These are phyloP conservation scores for Termitomyces sp. DNA, from an alignment of 768 basidiomycete genomes.

Conservation along the genomic window DNA sequence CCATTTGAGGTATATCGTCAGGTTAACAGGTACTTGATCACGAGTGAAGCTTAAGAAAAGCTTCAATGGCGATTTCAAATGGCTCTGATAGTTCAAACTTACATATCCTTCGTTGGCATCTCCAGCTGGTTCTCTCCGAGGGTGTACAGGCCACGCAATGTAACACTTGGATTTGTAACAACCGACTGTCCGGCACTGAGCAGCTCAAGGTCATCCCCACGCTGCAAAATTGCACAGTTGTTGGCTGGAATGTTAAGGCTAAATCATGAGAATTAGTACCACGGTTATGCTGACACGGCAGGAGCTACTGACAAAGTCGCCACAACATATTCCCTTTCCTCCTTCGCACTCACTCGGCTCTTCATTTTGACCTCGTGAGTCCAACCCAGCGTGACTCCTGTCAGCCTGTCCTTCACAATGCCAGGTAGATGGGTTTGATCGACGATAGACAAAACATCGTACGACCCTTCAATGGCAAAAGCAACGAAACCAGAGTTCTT, in stretches of 20 bases:
- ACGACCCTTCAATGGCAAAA: constrained; percentile 75
- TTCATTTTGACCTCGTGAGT: constrained; percentile 80
- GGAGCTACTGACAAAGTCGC: constrained; percentile 60
- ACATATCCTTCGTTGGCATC: constrained; percentile 89
- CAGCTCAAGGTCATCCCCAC: constrained; percentile 74
- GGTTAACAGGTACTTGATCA: constrained; percentile 81
- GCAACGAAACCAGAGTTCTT: constrained; percentile 79
- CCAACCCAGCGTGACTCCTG: constrained; percentile 60
- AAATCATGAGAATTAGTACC: constrained; percentile 2
- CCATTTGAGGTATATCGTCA: constrained; percentile 86
- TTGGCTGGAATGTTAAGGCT: constrained; percentile 83
- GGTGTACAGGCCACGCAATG: constrained; percentile 74
- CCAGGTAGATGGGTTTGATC: constrained; percentile 78
- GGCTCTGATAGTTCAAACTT: constrained; percentile 19
- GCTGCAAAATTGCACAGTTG: constrained; percentile 83
- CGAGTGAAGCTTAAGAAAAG: constrained; percentile 60
- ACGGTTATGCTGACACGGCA: background rate
- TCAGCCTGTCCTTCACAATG: constrained; percentile 57
- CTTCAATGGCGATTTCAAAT: background rate
- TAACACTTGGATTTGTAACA: constrained; percentile 81
- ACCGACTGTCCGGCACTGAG: constrained; percentile 81
- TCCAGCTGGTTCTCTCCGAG: constrained; percentile 82
- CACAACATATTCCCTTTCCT: constrained; percentile 65
- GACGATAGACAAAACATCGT: constrained; percentile 73
- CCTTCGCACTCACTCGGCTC: constrained; percentile 41